Evolutionary conservation across 805 yeast genomes (phyloP), one percentile per base, ranked within the genome.

Genomic region (Myxozyma lipomycoides): DNA sequence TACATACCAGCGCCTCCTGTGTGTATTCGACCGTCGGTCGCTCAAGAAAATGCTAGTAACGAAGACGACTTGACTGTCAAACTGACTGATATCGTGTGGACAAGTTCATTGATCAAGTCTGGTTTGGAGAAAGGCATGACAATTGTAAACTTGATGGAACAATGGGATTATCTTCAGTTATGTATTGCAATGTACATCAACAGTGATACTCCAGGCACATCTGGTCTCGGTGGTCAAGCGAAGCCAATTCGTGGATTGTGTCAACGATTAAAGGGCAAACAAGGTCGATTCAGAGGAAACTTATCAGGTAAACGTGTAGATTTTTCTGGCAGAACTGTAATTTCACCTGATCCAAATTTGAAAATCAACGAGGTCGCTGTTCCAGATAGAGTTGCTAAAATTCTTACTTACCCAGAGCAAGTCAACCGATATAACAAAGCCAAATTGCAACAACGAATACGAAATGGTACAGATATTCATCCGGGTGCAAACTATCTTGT

Each of bases 1-100:
- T 93, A 90, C 66, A 76, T 93, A 48, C 98, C 98, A 0, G 98
- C 98, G 0, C 98, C 99, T 1, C 99, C 99, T 0, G 97, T 95
- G 18, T 93, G 98, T 75, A 93, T 93, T 49, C 80, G 99, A 60
- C 99, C 99, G 2, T 90, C 98, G 3, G 98, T 93, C 26, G 88
- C 87, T 90, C 89, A 86, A 66, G 95, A 86, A 59, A 78, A 83
- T 4, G 93, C 95, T 28, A 84, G 95, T 18, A 93, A 93, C 69
- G 99, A 93, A 72, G 99, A 93, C 70, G 99, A 95, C 70, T 73
- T 93, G 58, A 93, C 99, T 0, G 96, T 90, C 28, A 93, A 93
- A 66, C 73, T 93, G 51, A 88, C 98, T 0, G 99, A 93, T 70
- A 87, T 93, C 56, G 98, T 90, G 24, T 91, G 95, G 95, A 88